Conservation (phyloP, 176 grass and related monocot species). For the Hsuehochloa calcarea region DNA sequence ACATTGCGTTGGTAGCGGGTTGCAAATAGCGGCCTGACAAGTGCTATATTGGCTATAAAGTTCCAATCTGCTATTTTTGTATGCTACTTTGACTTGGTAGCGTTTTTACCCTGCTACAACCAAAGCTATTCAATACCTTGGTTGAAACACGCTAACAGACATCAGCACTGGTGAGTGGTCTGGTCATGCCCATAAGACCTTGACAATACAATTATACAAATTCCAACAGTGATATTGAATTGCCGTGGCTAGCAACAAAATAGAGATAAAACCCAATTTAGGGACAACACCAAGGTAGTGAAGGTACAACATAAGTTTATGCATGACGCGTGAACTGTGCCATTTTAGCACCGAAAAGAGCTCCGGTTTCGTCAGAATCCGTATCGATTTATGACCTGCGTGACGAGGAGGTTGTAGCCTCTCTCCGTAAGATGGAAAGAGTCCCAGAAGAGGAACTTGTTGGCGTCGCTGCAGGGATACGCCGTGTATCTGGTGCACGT, state of each 20-base stretch:
- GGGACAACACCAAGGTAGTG: neutral
- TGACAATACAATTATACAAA: neutral
- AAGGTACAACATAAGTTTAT: neutral
- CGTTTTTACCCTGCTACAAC: no score
- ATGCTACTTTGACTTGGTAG: no score
- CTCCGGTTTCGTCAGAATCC: constrained; percentile 6
- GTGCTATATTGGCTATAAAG: no score
- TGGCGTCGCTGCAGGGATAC: constrained; percentile 39
- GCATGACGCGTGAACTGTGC: neutral
- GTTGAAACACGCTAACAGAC: neutral
- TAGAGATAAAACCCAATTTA: neutral
- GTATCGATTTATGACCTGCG: constrained; percentile 37
- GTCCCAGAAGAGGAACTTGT: constrained; percentile 85
- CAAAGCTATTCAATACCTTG: no score
- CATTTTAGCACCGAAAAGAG: neutral
- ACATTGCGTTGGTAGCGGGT: no score
- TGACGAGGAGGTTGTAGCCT: constrained; percentile 59
- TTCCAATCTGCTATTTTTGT: no score
- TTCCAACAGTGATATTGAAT: neutral
- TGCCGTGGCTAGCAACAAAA: neutral
- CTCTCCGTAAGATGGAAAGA: constrained; percentile 76
- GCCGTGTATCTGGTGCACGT: constrained; percentile 66
- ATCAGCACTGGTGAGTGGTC: neutral
- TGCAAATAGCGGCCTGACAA: no score
- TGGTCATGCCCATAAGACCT: neutral